Conservation (phyloP, 129 eudicot genomes). For the Flaveria linearis region DNA sequence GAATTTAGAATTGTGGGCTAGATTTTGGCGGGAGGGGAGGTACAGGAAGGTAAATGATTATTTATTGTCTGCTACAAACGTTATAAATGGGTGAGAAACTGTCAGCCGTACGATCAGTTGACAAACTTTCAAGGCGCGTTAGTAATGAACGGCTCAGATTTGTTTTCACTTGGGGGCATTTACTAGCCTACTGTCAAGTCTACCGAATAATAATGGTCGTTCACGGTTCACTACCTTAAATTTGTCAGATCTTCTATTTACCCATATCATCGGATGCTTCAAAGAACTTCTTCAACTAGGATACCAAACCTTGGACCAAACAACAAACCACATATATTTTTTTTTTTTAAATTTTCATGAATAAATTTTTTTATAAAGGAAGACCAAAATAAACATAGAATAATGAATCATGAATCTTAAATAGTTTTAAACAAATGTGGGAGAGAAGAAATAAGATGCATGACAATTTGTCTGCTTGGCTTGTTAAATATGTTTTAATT, state of each 20-base stretch:
- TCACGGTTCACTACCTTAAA: conserved; percentile 31
- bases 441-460: no score
- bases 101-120: conserved; percentile 28
- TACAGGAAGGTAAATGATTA: conserved; percentile 24
- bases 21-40: conserved; percentile 36
- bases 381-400: neutral
- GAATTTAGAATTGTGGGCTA: conserved; percentile 20
- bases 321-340: conserved; percentile 10
- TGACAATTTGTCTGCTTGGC: no score
- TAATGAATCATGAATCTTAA: neutral
- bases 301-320: conserved; percentile 1
- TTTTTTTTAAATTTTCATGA: neutral
- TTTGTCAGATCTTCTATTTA: conserved; percentile 34
- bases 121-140: conserved; percentile 12
- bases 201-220: conserved; percentile 26
- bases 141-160: conserved; percentile 23
- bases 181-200: conserved; percentile 41
- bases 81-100: conserved; percentile 30
- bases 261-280: conserved; percentile 38
- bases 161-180: conserved; percentile 17
- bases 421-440: no score
- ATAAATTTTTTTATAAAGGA: neutral
- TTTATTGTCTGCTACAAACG: conserved; percentile 30
- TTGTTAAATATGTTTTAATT: no score
- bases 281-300: neutral